These are phyloP conservation scores for Malus sylvestris DNA, from an alignment of 306 rosid genomes.

Conservation along the genomic window DNA sequence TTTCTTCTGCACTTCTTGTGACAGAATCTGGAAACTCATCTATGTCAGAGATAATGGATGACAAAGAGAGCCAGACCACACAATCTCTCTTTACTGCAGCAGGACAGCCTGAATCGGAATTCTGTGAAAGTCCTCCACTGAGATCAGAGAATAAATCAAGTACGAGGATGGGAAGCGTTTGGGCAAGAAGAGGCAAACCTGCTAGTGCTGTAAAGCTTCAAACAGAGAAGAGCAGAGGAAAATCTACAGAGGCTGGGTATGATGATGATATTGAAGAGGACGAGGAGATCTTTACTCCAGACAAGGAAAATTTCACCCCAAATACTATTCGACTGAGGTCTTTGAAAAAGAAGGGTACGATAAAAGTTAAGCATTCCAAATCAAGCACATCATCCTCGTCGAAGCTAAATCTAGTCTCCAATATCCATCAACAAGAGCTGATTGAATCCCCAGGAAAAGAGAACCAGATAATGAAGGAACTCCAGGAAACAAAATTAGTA, in stretches of 20 bases:
- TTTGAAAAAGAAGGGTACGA: conserved; percentile 38
- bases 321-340: conserved; percentile 33
- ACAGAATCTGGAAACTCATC: conserved; percentile 11
- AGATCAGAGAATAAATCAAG: conserved; percentile 19
- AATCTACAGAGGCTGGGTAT: conserved; percentile 9
- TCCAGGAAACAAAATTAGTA: conserved; percentile 25
- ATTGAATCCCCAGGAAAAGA: conserved; percentile 34
- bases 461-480: conserved; percentile 34
- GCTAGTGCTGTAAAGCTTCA: conserved; percentile 43
- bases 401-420: conserved; percentile 21
- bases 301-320: conserved; percentile 66
- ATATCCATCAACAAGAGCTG: conserved; percentile 24
- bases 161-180: conserved; percentile 25
- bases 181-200: conserved; percentile 69
- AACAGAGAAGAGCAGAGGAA: conserved; percentile 32
- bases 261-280: conserved; percentile 26
- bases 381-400: conserved; percentile 26
- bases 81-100: conserved; percentile 9
- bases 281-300: conserved; percentile 47
- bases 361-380: conserved; percentile 29
- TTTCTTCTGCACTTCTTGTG: background rate
- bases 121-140: conserved; percentile 10
- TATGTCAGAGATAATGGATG: conserved; percentile 8
- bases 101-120: conserved; percentile 26
- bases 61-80: background rate